Base-by-base conservation (phyloP, 2,329 filamentous ascomycete species). In the Thelonectria olida region DNA sequence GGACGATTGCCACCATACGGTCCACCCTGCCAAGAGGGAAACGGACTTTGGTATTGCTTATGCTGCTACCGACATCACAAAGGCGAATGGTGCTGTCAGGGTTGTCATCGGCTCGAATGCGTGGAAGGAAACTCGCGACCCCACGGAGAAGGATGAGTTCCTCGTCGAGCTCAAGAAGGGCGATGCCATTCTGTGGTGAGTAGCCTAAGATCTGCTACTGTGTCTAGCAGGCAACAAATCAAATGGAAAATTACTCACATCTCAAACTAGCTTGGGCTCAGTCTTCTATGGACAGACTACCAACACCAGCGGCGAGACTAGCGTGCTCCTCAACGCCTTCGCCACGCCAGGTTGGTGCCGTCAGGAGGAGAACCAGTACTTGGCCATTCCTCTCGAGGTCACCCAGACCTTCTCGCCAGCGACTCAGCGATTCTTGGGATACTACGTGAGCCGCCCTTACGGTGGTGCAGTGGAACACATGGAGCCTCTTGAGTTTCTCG, bases 401-500 rank as follows among this genome's bases (percentile, higher is more conserved):
- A 25, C 34, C 7, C 39, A 59, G 25, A 54, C 22, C 4, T 54
- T 48, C 31, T 41, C 56, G 5, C 10, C 22, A 2, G 44, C 54
- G 12, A 41, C 54, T 5, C 20, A 27, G 23, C 22, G 25, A 13
- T 39, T 54, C 8, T 15, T 59, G 1, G 56, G 56, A 12, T 54
- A 50, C 34, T 54, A 12, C 34, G 44, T 59, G 15, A 59, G 57
- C 20, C 57, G 57, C 8, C 57, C 57, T 31, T 60, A 60, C 17
- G 57, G 57, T 19, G 57, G 57, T 19, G 17, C 25, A 3, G 57
- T 60, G n/a, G 57, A 60, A 27, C 57, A 60, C 10, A 60, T 60
- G 50, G 57, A 60, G 9, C 57, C 44, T 20, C 17, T 54, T 5
- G 50, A 60, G 19, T 54, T 22, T 15, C 42, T 60, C 6, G 48